A percentile compares a stretch with the other conserved stretches of the same genome.
phyloP scores from a whole-genome alignment of 2,329 filamentous ascomycete species.

The Aspergillus uvarum region DNA sequence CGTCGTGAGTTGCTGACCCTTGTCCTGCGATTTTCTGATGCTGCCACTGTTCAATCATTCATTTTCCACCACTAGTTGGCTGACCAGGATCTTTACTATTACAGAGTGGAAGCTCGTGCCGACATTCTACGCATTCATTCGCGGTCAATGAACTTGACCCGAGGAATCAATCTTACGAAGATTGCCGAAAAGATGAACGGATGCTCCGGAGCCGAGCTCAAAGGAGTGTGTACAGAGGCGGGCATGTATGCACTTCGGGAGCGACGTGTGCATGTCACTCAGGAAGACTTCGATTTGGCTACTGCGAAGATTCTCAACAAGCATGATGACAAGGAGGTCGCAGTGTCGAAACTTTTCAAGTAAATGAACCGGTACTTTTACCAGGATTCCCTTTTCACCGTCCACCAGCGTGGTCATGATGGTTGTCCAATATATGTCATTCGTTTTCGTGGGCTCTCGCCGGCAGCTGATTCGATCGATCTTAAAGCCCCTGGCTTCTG shows the following conservation, averaged over 20 bases:
- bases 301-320: constrained; percentile 99
- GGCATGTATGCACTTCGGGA: constrained; percentile 98
- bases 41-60: neutral
- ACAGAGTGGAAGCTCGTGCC: constrained; percentile 80
- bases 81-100: constrained; percentile 19
- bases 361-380: constrained; percentile 16
- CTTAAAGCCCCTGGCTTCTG: neutral
- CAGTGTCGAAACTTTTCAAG: constrained; percentile 40
- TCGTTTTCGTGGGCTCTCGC: neutral
- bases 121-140: constrained; percentile 98
- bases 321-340: constrained; percentile 90
- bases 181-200: constrained; percentile 99
- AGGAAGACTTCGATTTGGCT: constrained; percentile 97
- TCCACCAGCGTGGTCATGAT: neutral
- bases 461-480: neutral
- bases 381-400: neutral
- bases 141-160: constrained; percentile 96
- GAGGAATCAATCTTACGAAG: constrained; percentile 96
- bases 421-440: neutral
- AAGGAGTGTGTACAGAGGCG: constrained; percentile 97
- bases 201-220: constrained; percentile 94
- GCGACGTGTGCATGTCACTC: constrained; percentile 93
- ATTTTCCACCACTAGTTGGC: constrained; percentile 8
- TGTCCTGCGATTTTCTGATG: neutral
- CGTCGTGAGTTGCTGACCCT: constrained; percentile 56